Evolutionary conservation across 139 green algal genomes (phyloP).

Genomic region (Volvox africanus): DNA sequence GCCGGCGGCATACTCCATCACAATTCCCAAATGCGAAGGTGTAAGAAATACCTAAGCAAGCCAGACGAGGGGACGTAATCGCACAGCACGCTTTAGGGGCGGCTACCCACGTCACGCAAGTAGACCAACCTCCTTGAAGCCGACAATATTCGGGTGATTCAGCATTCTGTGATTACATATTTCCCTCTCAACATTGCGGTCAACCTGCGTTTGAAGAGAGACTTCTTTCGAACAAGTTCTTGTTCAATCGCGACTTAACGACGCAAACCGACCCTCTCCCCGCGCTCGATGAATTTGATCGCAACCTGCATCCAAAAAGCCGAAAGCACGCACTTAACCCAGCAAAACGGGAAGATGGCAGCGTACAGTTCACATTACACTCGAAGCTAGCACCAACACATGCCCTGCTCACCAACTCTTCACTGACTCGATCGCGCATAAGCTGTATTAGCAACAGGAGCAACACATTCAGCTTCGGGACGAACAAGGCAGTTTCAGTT

Average conservation of each 20-base stretch:
- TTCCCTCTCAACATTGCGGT: constrained; percentile 98
- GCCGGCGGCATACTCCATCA: constrained; percentile 90
- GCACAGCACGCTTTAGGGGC: too few species aligned
- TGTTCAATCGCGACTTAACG: not conserved
- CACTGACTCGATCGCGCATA: constrained; percentile 59
- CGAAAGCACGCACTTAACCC: not conserved
- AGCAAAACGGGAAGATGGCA: not conserved
- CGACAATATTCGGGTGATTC: constrained; percentile 97
- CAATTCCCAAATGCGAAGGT: constrained; percentile 82
- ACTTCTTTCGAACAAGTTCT: not conserved
- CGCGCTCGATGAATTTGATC: constrained; percentile 76
- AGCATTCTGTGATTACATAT: constrained; percentile 97
- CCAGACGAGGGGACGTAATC: not conserved
- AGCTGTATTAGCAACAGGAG: constrained; percentile 39
- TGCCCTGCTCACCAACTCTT: constrained; percentile 47
- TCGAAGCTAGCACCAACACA: not conserved
- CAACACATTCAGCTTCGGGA: not conserved
- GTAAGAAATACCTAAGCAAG: constrained; percentile 82
- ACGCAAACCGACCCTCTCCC: constrained; percentile 49
- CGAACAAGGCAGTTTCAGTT: not conserved
- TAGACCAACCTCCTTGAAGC: constrained; percentile 88
- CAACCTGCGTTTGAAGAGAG: constrained; percentile 77
- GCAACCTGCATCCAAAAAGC: constrained; percentile 47
- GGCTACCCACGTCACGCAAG: too few species aligned
- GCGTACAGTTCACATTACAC: not conserved